These are phyloP conservation scores for Calonectria pauciramosa DNA, from an alignment of 2,329 filamentous ascomycete species.

Conservation along the genomic window DNA sequence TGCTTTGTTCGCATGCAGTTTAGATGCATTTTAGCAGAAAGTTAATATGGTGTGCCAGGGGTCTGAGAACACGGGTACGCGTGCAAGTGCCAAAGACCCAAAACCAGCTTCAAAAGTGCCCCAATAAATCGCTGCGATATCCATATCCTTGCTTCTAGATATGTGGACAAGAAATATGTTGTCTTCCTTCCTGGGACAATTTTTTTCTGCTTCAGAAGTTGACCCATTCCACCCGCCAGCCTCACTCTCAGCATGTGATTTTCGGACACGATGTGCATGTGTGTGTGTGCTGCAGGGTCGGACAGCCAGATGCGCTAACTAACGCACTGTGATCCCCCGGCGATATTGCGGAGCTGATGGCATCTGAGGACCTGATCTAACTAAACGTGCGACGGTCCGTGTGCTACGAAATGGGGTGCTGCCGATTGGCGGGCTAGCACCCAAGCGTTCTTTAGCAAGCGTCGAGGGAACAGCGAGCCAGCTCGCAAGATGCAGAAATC, in stretches of 20 bases:
- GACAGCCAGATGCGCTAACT: neutral
- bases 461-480: neutral
- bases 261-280: neutral
- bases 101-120: neutral
- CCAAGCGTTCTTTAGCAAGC: neutral
- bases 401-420: neutral
- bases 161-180: neutral
- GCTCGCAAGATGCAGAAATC: neutral
- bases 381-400: neutral
- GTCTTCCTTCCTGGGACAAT: neutral
- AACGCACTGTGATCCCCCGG: neutral
- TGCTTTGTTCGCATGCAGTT: neutral
- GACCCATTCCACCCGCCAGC: neutral
- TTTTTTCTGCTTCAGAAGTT: neutral
- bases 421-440: neutral
- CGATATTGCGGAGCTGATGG: neutral
- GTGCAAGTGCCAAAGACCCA: neutral
- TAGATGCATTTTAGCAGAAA: slow-evolving; percentile 5
- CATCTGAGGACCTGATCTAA: neutral
- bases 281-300: neutral
- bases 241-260: neutral
- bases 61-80: neutral
- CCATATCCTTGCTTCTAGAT: neutral
- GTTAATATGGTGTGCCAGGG: neutral
- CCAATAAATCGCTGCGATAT: too few relatives aligned